These are phyloP conservation scores for Bacidia gigantensis DNA, from an alignment of 495 filamentous ascomycete species.

Conservation along the genomic window DNA sequence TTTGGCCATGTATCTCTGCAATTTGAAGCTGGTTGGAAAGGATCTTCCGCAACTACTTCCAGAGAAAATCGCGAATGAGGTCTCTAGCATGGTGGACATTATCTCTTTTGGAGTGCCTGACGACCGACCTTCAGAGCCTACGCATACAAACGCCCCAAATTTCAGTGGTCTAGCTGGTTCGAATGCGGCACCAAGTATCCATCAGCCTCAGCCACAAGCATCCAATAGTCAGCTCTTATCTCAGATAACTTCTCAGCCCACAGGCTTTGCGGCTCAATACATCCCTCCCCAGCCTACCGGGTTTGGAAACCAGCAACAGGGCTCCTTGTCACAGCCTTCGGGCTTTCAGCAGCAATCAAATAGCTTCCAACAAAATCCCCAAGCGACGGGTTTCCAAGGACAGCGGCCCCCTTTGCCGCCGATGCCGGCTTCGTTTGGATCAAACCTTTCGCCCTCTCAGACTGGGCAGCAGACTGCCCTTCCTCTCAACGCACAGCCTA, in stretches of 20 bases:
- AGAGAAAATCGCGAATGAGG: slow-evolving; percentile 84
- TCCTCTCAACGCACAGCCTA: slow-evolving; percentile 77
- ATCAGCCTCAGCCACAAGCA: slow-evolving; percentile 69
- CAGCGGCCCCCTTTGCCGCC: slow-evolving; percentile 85
- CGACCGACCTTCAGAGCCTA: slow-evolving; percentile 40
- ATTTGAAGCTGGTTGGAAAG: slow-evolving; percentile 79
- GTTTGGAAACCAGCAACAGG: slow-evolving; percentile 44
- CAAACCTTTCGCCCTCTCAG: slow-evolving; percentile 48
- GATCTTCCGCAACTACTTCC: slow-evolving; percentile 59
- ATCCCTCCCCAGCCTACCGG: slow-evolving; percentile 33
- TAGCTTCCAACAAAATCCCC: slow-evolving; percentile 39
- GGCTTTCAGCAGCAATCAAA: slow-evolving; percentile 33
- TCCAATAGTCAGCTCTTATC: slow-evolving; percentile 65
- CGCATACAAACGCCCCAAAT: slow-evolving; percentile 59
- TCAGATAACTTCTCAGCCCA: slow-evolving; percentile 64
- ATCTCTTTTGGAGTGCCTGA: slow-evolving; percentile 92
- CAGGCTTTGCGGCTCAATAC: slow-evolving; percentile 50
- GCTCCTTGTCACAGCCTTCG: slow-evolving; percentile 35
- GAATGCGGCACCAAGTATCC: slow-evolving; percentile 57
- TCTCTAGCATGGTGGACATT: slow-evolving; percentile 99
- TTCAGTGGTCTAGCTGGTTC: slow-evolving; percentile 53
- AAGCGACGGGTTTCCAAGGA: slow-evolving; percentile 52
- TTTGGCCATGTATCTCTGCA: slow-evolving; percentile 97
- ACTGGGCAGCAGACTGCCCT: slow-evolving; percentile 42
- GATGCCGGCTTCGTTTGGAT: slow-evolving; percentile 76